Conservation (phyloP, 2,329 filamentous ascomycete species). For the Didymella lethalis region DNA sequence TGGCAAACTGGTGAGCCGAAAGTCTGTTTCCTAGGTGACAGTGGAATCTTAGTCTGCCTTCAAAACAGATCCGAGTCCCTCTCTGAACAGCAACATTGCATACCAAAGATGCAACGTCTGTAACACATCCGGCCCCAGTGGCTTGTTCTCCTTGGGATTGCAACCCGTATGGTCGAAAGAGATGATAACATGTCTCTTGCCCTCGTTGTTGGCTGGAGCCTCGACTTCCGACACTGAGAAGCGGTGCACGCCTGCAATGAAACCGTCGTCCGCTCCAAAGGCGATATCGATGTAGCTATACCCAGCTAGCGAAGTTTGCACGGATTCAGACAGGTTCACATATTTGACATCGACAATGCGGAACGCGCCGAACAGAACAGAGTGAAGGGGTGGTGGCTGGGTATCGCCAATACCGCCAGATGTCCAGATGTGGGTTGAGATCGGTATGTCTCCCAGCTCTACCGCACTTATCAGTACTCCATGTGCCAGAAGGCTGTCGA, state of each 20-base stretch:
- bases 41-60: background rate
- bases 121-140: background rate
- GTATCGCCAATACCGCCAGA: background rate
- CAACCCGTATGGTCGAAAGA: slow-evolving; percentile 5
- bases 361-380: slow-evolving; percentile 2
- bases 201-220: background rate
- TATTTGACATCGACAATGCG: background rate
- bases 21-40: background rate
- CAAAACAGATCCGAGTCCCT: slow-evolving; percentile 2
- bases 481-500: background rate
- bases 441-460: background rate
- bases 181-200: background rate
- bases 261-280: slow-evolving; percentile 9
- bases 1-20: background rate
- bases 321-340: background rate
- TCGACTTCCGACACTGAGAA: slow-evolving; percentile 14
- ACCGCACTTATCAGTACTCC: background rate
- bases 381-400: background rate
- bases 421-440: background rate
- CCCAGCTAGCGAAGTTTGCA: too few relatives aligned
- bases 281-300: slow-evolving; percentile 11
- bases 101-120: slow-evolving; percentile 17
- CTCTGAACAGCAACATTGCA: slow-evolving; percentile 3
- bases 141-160: slow-evolving; percentile 19
- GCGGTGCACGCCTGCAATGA: slow-evolving; percentile 19